Percentiles rank a stretch among this genome's conserved stretches.
Evolutionary conservation across 768 basidiomycete species (phyloP).

Genomic region (Chalciporus pseudorubinellus): DNA sequence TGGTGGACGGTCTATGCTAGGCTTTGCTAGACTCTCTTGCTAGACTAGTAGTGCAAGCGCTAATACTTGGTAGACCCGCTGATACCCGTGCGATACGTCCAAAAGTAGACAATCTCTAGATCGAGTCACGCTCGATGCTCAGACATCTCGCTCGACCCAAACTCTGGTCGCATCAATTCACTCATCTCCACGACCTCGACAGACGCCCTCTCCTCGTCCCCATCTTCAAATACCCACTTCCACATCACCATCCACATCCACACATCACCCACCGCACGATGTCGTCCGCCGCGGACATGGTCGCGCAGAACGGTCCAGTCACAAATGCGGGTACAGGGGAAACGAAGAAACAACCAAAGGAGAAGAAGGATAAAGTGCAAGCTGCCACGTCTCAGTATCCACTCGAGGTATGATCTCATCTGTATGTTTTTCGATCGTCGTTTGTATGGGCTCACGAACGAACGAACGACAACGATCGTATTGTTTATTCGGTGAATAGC

Average conservation of each 20-base stretch:
- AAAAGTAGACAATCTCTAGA: constrained; percentile 19
- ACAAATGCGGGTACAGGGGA: constrained; percentile 37
- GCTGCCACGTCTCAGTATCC: constrained; percentile 46
- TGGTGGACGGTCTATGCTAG: not conserved
- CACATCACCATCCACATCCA: not conserved
- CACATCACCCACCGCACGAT: constrained; percentile 37
- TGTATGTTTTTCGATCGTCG: not conserved
- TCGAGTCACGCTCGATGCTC: constrained; percentile 32
- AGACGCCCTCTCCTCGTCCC: constrained; percentile 4
- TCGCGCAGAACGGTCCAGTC: constrained; percentile 37
- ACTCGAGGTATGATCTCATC: constrained; percentile 58
- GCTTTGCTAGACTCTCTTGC: not conserved
- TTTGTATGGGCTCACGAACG: not conserved
- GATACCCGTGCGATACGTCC: constrained; percentile 16
- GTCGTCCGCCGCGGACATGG: constrained; percentile 52
- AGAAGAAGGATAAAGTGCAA: constrained; percentile 39
- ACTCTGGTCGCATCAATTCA: constrained; percentile 24
- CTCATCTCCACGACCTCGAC: constrained; percentile 12
- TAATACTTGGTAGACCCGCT: not conserved
- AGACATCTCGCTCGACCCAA: constrained; percentile 33
- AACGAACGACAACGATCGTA: not conserved
- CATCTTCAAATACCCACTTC: constrained; percentile 6
- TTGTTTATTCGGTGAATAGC: no score
- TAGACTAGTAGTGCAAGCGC: not conserved
- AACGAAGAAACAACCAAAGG: constrained; percentile 43